Conservation (phyloP, 192 early-diverging fungal species). For the Dispira parvispora region DNA sequence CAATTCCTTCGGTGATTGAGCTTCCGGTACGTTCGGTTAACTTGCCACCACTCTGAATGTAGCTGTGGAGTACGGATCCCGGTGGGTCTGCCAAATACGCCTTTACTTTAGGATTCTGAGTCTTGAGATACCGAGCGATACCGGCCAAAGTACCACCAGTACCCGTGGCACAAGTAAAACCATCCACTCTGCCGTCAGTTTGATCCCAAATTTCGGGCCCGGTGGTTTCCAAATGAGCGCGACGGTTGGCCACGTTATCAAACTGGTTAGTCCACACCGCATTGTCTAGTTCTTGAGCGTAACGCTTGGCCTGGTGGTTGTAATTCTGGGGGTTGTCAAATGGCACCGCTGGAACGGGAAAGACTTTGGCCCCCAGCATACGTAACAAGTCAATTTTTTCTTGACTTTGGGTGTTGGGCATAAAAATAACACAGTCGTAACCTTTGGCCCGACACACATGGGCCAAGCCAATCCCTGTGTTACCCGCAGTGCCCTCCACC, state of each 20-base stretch:
- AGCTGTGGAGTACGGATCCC: slow-evolving; percentile 77
- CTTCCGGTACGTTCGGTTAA: slow-evolving; percentile 53
- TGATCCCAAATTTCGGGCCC: slow-evolving; percentile 91
- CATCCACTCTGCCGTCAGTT: slow-evolving; percentile 63
- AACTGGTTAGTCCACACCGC: slow-evolving; percentile 97
- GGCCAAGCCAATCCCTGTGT: slow-evolving; percentile 93
- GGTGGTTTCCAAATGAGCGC: slow-evolving; percentile 87
- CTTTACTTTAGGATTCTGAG: slow-evolving; percentile 46
- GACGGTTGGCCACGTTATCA: slow-evolving; percentile 81
- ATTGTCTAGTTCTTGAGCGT: slow-evolving; percentile 59
- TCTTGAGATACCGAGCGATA: slow-evolving; percentile 65
- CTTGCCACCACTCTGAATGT: slow-evolving; percentile 50
- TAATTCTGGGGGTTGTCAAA: slow-evolving; percentile 87
- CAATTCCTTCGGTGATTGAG: slow-evolving; percentile 92
- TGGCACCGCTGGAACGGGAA: slow-evolving; percentile 80
- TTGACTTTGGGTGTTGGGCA: slow-evolving; percentile 93
- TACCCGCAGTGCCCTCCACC: slow-evolving; percentile 72
- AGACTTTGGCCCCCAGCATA: slow-evolving; percentile 90
- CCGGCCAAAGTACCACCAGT: slow-evolving; percentile 89
- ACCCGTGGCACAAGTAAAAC: slow-evolving; percentile 82
- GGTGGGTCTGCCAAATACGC: slow-evolving; percentile 82
- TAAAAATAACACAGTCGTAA: slow-evolving; percentile 90
- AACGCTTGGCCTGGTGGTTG: slow-evolving; percentile 79
- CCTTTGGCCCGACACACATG: slow-evolving; percentile 87
- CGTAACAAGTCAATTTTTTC: slow-evolving; percentile 87